Conservation (phyloP, 495 filamentous ascomycete species). For the Terfezia claveryi region DNA sequence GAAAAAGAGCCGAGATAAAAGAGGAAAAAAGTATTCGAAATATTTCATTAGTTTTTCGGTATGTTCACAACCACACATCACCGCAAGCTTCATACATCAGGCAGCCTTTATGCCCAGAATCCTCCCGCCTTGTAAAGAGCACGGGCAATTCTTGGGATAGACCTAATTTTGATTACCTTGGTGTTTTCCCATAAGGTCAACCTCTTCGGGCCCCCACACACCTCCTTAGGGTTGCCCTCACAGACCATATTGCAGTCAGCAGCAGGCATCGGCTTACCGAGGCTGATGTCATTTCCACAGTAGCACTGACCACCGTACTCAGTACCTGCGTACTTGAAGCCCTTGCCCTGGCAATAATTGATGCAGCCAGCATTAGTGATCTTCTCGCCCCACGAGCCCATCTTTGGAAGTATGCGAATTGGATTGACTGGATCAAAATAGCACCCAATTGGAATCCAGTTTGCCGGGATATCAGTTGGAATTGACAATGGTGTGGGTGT, state of each 20-base stretch:
- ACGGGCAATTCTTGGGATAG: too few relatives aligned
- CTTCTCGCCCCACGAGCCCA: slow-evolving; percentile 25
- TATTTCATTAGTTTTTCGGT: too few relatives aligned
- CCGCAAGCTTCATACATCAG: too few relatives aligned
- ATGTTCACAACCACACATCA: too few relatives aligned
- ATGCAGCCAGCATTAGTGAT: slow-evolving; percentile 22
- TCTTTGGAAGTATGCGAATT: slow-evolving; percentile 36
- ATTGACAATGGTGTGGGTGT: slow-evolving; percentile 11
- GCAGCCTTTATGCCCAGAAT: too few relatives aligned
- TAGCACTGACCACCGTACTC: slow-evolving; percentile 49
- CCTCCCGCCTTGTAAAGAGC: too few relatives aligned
- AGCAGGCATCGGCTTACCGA: slow-evolving; percentile 5
- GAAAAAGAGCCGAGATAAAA: too few relatives aligned
- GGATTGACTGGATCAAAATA: slow-evolving; percentile 26
- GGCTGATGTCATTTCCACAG: slow-evolving; percentile 29
- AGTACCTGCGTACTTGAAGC: slow-evolving; percentile 34
- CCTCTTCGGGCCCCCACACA: slow-evolving; percentile 24
- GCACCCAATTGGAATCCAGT: slow-evolving; percentile 12
- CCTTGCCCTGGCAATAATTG: slow-evolving; percentile 13
- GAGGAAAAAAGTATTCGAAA: too few relatives aligned
- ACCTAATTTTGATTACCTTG: too few relatives aligned
- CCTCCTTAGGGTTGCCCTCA: slow-evolving; percentile 21
- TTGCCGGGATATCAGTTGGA: background rate
- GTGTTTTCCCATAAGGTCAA: slow-evolving; percentile 18
- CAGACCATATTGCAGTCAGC: slow-evolving; percentile 19